Evolutionary conservation across 805 yeast species (phyloP).

Genomic region (Pichia rugopelliculosa): DNA sequence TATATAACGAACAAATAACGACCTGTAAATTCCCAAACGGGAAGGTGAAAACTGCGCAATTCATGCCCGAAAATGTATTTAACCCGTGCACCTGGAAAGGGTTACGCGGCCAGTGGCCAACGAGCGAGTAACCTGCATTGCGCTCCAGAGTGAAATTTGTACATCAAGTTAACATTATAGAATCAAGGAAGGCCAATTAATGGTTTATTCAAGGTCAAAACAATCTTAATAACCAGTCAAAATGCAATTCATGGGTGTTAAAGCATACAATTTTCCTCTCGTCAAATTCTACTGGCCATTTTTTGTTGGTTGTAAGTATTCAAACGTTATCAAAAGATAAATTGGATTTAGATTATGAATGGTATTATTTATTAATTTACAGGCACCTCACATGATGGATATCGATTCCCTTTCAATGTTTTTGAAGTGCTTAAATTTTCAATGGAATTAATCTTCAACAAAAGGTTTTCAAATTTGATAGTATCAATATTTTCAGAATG

Average conservation of each 20-base stretch:
- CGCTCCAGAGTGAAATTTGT: no score
- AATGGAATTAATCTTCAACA: no score
- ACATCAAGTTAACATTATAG: no score
- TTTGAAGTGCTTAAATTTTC: no score
- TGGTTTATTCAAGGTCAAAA: neutral
- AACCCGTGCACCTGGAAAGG: neutral
- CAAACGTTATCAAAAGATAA: neutral
- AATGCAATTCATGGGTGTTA: slow-evolving; percentile 30
- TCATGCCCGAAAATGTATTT: neutral
- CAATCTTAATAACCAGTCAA: slow-evolving; percentile 3
- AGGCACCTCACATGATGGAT: no score
- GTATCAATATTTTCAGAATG: no score
- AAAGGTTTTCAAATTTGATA: no score
- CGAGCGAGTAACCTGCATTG: neutral
- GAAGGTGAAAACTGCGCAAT: neutral
- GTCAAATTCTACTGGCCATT: slow-evolving; percentile 83
- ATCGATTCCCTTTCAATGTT: no score
- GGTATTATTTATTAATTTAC: neutral
- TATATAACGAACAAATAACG: neutral
- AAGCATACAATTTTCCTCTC: slow-evolving; percentile 31
- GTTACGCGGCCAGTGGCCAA: neutral
- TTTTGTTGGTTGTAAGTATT: slow-evolving; percentile 67
- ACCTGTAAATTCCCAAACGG: neutral
- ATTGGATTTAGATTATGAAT: neutral
- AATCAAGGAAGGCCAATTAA: no score